Evolutionary conservation across 768 basidiomycete species (phyloP).

Genomic region (Candolleomyces efflorescens): DNA sequence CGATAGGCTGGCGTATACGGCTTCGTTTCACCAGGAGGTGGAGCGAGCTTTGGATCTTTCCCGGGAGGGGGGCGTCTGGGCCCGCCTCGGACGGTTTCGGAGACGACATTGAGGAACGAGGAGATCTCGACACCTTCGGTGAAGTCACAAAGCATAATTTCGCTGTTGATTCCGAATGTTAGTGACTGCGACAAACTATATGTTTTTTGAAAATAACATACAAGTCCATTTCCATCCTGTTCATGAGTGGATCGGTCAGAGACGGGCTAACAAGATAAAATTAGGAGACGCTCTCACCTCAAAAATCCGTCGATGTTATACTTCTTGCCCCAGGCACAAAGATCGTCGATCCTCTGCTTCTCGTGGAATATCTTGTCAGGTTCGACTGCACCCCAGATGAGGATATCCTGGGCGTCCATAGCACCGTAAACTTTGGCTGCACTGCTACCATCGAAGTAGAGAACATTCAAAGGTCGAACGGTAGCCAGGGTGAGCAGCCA

Average conservation of each 20-base stretch:
- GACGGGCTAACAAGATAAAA: not conserved
- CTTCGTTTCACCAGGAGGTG: not conserved
- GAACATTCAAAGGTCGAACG: slow-evolving; percentile 35
- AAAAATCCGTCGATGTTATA: slow-evolving; percentile 43
- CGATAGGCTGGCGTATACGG: slow-evolving; percentile 7
- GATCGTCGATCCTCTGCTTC: slow-evolving; percentile 25
- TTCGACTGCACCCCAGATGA: slow-evolving; percentile 34
- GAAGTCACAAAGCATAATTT: slow-evolving; percentile 3
- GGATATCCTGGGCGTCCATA: slow-evolving; percentile 45
- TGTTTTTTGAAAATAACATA: not conserved
- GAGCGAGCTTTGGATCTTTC: not conserved
- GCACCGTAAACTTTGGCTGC: slow-evolving; percentile 41
- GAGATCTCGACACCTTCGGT: not conserved
- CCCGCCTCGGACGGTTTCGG: not conserved
- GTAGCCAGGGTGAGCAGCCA: slow-evolving; percentile 38
- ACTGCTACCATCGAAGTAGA: slow-evolving; percentile 53
- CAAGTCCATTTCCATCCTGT: not conserved
- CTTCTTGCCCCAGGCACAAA: slow-evolving; percentile 42
- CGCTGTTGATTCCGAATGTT: not conserved
- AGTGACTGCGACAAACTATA: not conserved
- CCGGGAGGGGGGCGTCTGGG: not conserved
- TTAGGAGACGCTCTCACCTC: slow-evolving; percentile 19
- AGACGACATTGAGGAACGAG: slow-evolving; percentile 3
- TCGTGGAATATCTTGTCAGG: slow-evolving; percentile 26
- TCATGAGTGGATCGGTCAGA: not conserved